phyloP scores from a whole-genome alignment of 768 basidiomycete genomes.

The Russula griseocarnosa region DNA sequence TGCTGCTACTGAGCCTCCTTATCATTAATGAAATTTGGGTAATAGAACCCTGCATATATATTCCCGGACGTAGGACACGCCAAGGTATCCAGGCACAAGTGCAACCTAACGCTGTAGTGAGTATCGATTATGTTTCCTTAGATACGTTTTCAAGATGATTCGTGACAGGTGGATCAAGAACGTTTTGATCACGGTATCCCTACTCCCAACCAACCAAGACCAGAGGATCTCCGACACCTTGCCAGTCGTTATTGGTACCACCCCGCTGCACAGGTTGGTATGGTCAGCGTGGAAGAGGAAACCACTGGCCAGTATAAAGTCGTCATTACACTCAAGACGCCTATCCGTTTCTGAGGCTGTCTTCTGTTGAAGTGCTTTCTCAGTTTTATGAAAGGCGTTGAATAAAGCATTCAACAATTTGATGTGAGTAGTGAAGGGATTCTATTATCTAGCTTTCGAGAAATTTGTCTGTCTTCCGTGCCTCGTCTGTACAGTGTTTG shows the following conservation, averaged over 20 bases:
- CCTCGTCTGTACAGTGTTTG: not conserved
- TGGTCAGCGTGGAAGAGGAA: too few species aligned
- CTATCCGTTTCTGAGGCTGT: too few species aligned
- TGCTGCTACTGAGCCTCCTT: too few species aligned
- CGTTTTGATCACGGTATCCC: too few species aligned
- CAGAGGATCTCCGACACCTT: conserved; percentile 1
- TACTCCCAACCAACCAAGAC: not conserved
- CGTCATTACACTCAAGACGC: too few species aligned
- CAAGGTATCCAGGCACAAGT: not conserved
- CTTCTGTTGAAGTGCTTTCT: too few species aligned
- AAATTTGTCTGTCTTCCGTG: not conserved
- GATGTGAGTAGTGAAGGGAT: too few species aligned
- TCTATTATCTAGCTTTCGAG: too few species aligned
- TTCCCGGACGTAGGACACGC: not conserved
- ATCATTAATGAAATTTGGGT: not conserved
- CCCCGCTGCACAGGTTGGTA: too few species aligned
- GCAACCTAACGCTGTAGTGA: not conserved
- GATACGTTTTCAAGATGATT: not conserved
- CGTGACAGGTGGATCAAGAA: not conserved
- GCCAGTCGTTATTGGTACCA: not conserved
- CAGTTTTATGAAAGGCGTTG: too few species aligned
- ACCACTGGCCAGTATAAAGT: too few species aligned
- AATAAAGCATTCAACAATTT: too few species aligned
- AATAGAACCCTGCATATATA: not conserved
- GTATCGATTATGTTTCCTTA: not conserved